Evolutionary conservation across 2,329 filamentous ascomycete species (phyloP).

Genomic region (Aspergillus sp.): DNA sequence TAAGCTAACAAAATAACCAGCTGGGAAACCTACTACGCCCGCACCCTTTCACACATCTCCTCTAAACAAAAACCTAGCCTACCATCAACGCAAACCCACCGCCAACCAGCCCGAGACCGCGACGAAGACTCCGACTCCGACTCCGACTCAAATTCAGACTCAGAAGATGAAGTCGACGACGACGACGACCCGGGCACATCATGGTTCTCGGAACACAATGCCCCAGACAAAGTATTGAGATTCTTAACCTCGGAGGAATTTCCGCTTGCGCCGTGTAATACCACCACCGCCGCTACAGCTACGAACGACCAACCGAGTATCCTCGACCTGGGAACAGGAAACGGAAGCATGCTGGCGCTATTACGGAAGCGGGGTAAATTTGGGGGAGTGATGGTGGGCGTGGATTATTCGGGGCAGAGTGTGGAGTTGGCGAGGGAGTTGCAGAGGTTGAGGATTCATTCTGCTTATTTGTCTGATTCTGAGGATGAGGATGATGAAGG

Average conservation of each 20-base stretch:
- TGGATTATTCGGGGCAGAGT: constrained; percentile 79
- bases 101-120: constrained; percentile 34
- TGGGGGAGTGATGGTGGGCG: constrained; percentile 68
- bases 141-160: constrained; percentile 66
- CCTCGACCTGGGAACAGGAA: constrained; percentile 88
- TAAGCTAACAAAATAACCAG: constrained; percentile 38
- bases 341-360: constrained; percentile 85
- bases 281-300: constrained; percentile 6
- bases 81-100: constrained; percentile 5
- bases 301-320: constrained; percentile 42
- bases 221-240: constrained; percentile 71
- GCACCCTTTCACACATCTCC: constrained; percentile 36
- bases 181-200: constrained; percentile 75
- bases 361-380: constrained; percentile 64
- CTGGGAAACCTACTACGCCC: constrained; percentile 56
- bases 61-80: constrained; percentile 14
- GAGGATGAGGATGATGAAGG: constrained; percentile 49
- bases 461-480: constrained; percentile 27
- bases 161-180: constrained; percentile 67
- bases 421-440: constrained; percentile 69
- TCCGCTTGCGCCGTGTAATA: constrained; percentile 39
- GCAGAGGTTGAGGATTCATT: constrained; percentile 32
- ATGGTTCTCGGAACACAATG: constrained; percentile 94
- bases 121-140: constrained; percentile 65
- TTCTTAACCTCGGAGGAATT: constrained; percentile 56